phyloP scores from a whole-genome alignment of 1,284 basidiomycete species.

The Heterobasidion parviporum region DNA sequence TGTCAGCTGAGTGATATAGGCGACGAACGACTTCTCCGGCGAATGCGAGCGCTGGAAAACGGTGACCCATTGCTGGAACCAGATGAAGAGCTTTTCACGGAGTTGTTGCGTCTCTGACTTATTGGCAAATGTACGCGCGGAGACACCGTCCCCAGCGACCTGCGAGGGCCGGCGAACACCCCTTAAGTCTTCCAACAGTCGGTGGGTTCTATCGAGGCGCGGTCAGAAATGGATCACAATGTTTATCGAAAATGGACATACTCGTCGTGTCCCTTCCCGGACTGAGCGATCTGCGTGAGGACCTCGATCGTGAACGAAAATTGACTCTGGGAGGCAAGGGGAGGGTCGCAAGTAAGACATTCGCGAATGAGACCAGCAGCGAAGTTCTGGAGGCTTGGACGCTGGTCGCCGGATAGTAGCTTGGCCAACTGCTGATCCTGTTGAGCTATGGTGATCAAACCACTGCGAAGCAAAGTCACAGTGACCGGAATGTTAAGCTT shows the following conservation, averaged over 20 bases:
- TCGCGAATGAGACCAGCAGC: constrained; percentile 82
- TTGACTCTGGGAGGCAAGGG: constrained; percentile 73
- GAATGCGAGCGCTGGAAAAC: constrained; percentile 89
- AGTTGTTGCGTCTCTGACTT: constrained; percentile 67
- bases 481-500: constrained; percentile 97
- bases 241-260: constrained; percentile 29
- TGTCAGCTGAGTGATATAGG: constrained; percentile 95
- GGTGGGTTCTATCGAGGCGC: constrained; percentile 32
- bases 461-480: constrained; percentile 78
- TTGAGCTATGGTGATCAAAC: constrained; percentile 72
- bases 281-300: constrained; percentile 63
- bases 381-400: constrained; percentile 76
- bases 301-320: constrained; percentile 82
- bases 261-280: constrained; percentile 77
- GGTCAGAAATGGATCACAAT: background rate
- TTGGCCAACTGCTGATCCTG: constrained; percentile 93
- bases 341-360: constrained; percentile 73
- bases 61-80: constrained; percentile 92
- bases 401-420: constrained; percentile 73
- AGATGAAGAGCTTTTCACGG: constrained; percentile 61
- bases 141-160: constrained; percentile 26
- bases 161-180: constrained; percentile 39
- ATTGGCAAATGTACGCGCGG: constrained; percentile 37
- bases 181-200: constrained; percentile 67
- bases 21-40: constrained; percentile 92